Conservation (phyloP, 805 yeast species). For the Kluyveromyces lactis region DNA sequence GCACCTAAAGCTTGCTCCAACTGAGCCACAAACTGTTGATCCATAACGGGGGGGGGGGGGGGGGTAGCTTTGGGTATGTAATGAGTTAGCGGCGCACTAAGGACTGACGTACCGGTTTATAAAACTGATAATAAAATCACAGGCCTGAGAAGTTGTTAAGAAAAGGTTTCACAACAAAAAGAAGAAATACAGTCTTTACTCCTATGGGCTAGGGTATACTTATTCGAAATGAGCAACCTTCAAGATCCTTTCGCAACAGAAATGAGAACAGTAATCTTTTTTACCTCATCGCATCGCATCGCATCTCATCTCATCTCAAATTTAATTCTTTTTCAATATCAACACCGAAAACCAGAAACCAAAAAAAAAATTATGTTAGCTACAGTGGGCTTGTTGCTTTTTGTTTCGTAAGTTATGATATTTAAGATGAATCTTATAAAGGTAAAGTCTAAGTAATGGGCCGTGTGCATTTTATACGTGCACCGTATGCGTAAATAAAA, state of each 20-base stretch:
- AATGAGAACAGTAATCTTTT: no score
- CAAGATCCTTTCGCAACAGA: no score
- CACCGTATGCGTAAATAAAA: no score
- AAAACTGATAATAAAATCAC: no score
- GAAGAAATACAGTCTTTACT: neutral
- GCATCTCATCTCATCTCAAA: slow-evolving; percentile 14
- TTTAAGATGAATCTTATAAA: neutral
- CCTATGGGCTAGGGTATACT: neutral
- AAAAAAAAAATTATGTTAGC: slow-evolving; percentile 2
- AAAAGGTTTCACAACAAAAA: neutral
- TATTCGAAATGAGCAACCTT: neutral
- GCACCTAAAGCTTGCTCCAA: slow-evolving; percentile 74
- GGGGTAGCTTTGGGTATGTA: neutral
- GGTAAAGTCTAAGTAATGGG: no score
- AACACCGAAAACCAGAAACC: neutral
- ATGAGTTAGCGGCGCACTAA: neutral
- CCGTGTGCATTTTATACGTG: no score
- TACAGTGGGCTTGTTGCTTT: neutral
- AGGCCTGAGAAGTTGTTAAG: no score
- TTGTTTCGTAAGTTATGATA: slow-evolving; percentile 2
- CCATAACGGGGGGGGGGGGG: no score
- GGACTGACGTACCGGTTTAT: neutral
- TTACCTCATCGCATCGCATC: slow-evolving; percentile 24
- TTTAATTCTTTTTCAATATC: slow-evolving; percentile 3
- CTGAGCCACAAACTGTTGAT: slow-evolving; percentile 56